Conservation (phyloP, 2,329 filamentous ascomycete genomes). For the Knoxdaviesia proteae region DNA sequence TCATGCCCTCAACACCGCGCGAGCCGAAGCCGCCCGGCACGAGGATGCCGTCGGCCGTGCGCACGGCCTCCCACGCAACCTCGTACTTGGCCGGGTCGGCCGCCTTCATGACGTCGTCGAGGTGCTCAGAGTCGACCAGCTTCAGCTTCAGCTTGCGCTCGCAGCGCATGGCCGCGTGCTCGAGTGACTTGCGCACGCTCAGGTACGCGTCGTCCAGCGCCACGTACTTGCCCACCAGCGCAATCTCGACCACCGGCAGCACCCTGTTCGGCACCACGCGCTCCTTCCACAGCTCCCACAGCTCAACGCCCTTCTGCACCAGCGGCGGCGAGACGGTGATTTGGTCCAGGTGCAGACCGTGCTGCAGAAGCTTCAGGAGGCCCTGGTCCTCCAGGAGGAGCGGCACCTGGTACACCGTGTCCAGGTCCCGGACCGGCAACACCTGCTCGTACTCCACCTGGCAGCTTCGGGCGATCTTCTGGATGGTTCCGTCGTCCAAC, state of each 20-base stretch:
- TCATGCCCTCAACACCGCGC: conserved; percentile 78
- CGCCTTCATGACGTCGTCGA: conserved; percentile 46
- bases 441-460: conserved; percentile 75
- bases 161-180: conserved; percentile 81
- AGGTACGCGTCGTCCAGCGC: conserved; percentile 72
- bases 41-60: conserved; percentile 42
- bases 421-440: conserved; percentile 72
- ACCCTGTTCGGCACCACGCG: conserved; percentile 47
- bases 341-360: conserved; percentile 42
- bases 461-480: conserved; percentile 79
- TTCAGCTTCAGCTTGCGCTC: conserved; percentile 57
- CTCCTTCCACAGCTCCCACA: conserved; percentile 61
- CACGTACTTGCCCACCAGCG: conserved; percentile 82
- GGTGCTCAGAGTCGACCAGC: conserved; percentile 68
- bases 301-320: conserved; percentile 39
- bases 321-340: conserved; percentile 30
- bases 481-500: conserved; percentile 51
- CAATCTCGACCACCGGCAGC: conserved; percentile 54
- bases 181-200: conserved; percentile 64
- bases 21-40: conserved; percentile 63
- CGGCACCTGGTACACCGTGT: conserved; percentile 84
- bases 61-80: conserved; percentile 67
- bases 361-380: conserved; percentile 44
- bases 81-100: conserved; percentile 54
- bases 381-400: conserved; percentile 74